Percentiles rank a stretch among this genome's conserved stretches.
phyloP scores from a whole-genome alignment of 1,139 yeast genomes.

The Debaryomyces sp. region DNA sequence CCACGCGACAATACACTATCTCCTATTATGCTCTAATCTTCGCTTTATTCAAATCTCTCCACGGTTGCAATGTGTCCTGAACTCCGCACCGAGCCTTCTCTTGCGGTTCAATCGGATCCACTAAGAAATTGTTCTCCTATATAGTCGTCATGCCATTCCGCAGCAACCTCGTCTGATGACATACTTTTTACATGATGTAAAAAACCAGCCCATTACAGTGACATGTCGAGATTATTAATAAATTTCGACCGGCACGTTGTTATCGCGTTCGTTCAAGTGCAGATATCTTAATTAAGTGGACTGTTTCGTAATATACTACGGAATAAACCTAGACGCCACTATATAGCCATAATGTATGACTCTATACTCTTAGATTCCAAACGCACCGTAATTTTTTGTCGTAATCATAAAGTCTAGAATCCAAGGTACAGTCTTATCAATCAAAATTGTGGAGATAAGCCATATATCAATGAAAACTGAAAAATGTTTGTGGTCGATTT shows the following conservation, averaged over 20 bases:
- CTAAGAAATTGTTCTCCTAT: background rate
- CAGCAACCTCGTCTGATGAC: background rate
- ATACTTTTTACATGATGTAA: background rate
- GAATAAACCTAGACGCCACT: background rate
- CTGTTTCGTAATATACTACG: background rate
- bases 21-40: background rate
- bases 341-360: background rate
- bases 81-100: background rate
- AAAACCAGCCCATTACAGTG: background rate
- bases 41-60: background rate
- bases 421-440: background rate
- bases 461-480: background rate
- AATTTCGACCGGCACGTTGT: background rate
- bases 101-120: background rate
- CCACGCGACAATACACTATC: background rate
- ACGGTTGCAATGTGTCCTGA: background rate
- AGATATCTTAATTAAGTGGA: background rate
- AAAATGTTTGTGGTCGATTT: conserved; percentile 2
- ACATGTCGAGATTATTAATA: background rate
- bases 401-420: background rate
- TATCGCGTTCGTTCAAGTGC: background rate
- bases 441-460: conserved; percentile 6
- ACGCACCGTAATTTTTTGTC: background rate
- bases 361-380: background rate
- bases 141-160: background rate